Evolutionary conservation across 257 asterid species (phyloP).

Genomic region (Gardenia jasminoides): DNA sequence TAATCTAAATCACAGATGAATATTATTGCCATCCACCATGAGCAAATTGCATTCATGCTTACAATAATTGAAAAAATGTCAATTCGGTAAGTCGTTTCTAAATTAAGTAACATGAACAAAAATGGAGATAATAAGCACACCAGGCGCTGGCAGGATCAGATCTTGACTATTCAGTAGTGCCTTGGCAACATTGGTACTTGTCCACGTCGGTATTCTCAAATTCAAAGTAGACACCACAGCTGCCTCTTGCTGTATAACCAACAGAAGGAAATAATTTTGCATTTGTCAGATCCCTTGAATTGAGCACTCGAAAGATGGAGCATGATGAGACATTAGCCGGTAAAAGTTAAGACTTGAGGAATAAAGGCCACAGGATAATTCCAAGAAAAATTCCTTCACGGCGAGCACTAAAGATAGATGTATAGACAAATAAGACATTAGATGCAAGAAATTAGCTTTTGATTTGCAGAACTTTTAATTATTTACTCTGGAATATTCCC

Average conservation of each 20-base stretch:
- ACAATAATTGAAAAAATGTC: not conserved
- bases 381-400: not conserved
- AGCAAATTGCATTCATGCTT: not conserved
- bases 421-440: not conserved
- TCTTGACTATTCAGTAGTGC: slow-evolving; percentile 47
- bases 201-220: slow-evolving; percentile 72
- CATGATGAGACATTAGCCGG: not conserved
- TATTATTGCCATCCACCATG: too few species aligned
- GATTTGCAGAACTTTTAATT: not conserved
- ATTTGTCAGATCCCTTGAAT: not conserved
- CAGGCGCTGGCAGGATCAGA: slow-evolving; percentile 43
- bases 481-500: not conserved
- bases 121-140: slow-evolving; percentile 26
- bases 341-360: not conserved
- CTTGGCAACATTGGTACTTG: slow-evolving; percentile 45
- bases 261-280: slow-evolving; percentile 4
- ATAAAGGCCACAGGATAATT: not conserved
- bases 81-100: not conserved
- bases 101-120: slow-evolving; percentile 1
- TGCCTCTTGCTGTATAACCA: slow-evolving; percentile 33
- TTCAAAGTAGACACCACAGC: slow-evolving; percentile 42
- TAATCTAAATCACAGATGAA: not conserved
- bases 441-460: not conserved
- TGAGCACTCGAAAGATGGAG: not conserved
- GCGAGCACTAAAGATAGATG: not conserved